phyloP scores from a whole-genome alignment of 108 stramenopile genomes.

The Aurantiochytrium sp. region DNA sequence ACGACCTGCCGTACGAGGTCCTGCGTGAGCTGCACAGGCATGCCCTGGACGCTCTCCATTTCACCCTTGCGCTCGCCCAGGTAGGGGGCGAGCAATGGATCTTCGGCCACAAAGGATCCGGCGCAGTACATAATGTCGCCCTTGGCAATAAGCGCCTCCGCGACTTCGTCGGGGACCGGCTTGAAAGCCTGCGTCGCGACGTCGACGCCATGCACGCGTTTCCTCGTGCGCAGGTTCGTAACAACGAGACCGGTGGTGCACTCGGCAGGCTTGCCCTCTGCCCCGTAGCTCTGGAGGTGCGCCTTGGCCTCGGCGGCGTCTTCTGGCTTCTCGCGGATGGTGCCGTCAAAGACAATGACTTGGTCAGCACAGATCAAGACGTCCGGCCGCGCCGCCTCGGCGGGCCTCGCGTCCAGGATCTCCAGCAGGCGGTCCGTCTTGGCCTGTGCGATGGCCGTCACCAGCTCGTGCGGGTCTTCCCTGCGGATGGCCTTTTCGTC shows the following conservation, averaged over 20 bases:
- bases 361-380: neutral
- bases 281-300: constrained; percentile 17
- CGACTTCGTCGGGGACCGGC: neutral
- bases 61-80: neutral
- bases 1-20: neutral
- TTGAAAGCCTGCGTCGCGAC: constrained; percentile 22
- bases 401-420: neutral
- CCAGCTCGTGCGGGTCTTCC: constrained; percentile 9
- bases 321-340: neutral
- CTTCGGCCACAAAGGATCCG: constrained; percentile 21
- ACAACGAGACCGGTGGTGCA: constrained; percentile 26
- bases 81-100: neutral
- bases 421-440: constrained; percentile 15
- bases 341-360: constrained; percentile 26
- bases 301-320: neutral
- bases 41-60: constrained; percentile 16
- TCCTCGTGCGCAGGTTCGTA: neutral
- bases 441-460: neutral
- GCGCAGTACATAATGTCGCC: constrained; percentile 28
- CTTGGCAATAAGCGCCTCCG: neutral
- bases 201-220: constrained; percentile 3
- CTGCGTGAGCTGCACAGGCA: neutral
- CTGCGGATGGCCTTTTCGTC: constrained; percentile 12
- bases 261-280: constrained; percentile 5
- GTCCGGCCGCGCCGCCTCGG: neutral